Percentiles rank a stretch among this genome's conserved stretches.
Evolutionary conservation across 1,284 basidiomycete species (phyloP).

Genomic region (Inonotus obliquus): DNA sequence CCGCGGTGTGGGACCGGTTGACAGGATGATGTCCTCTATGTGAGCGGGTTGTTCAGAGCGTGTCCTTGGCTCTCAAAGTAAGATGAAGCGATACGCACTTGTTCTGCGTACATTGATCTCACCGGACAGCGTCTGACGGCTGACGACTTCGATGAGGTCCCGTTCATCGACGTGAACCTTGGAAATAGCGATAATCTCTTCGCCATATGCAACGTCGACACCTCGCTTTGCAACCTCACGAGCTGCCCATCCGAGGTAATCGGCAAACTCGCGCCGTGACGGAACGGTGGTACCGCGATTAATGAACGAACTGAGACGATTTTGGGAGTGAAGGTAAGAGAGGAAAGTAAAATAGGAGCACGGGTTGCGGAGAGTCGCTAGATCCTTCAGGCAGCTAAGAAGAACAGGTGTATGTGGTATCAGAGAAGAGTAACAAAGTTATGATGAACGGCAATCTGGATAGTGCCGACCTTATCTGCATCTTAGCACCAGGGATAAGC

Average conservation of each 20-base stretch:
- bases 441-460: not conserved
- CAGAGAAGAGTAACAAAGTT: slow-evolving; percentile 1
- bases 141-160: slow-evolving; percentile 37
- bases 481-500: slow-evolving; percentile 50
- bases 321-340: slow-evolving; percentile 48
- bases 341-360: slow-evolving; percentile 54
- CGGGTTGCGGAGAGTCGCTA: slow-evolving; percentile 53
- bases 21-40: slow-evolving; percentile 44
- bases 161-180: slow-evolving; percentile 23
- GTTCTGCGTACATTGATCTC: slow-evolving; percentile 32
- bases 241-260: slow-evolving; percentile 55
- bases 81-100: slow-evolving; percentile 31
- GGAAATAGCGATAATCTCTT: slow-evolving; percentile 41
- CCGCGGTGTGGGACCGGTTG: slow-evolving; percentile 45
- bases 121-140: slow-evolving; percentile 33
- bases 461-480: slow-evolving; percentile 48
- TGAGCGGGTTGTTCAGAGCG: not conserved
- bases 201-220: slow-evolving; percentile 42
- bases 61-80: not conserved
- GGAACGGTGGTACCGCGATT: slow-evolving; percentile 34
- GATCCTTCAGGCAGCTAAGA: slow-evolving; percentile 52
- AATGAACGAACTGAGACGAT: slow-evolving; percentile 43
- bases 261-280: slow-evolving; percentile 43
- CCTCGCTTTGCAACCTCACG: slow-evolving; percentile 39
- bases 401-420: not conserved